Conservation (phyloP, 2,329 filamentous ascomycete species). For the Pestalotiopsis sp. region DNA sequence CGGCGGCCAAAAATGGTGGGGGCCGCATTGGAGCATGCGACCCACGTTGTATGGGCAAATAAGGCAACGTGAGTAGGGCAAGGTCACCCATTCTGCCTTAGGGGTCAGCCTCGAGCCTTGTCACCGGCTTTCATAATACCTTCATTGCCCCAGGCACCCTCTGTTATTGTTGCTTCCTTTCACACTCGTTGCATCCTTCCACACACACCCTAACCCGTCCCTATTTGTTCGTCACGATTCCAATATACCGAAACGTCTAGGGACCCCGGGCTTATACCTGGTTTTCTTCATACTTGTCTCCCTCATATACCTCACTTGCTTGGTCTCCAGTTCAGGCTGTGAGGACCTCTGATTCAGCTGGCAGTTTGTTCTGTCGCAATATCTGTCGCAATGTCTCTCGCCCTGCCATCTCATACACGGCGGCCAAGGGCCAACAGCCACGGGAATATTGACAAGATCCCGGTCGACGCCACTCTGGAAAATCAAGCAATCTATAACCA, state of each 20-base stretch:
- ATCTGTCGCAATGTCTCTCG: background rate
- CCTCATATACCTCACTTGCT: background rate
- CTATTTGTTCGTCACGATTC: background rate
- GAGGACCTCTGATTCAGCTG: background rate
- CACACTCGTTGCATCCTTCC: conserved; percentile 2
- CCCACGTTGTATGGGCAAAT: conserved; percentile 3
- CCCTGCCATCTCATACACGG: background rate
- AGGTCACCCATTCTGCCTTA: conserved; percentile 21
- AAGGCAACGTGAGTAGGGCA: conserved; percentile 6
- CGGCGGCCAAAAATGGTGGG: conserved; percentile 1
- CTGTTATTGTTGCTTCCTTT: background rate
- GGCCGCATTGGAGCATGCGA: conserved; percentile 1
- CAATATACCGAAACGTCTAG: background rate
- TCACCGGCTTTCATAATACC: background rate
- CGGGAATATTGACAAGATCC: conserved; percentile 14
- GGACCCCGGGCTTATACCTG: background rate
- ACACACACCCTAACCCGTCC: background rate
- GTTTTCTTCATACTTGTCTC: background rate
- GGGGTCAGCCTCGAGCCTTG: conserved; percentile 18
- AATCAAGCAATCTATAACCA: conserved; percentile 29
- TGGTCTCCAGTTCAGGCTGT: background rate
- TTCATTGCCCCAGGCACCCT: background rate
- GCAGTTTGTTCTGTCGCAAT: background rate
- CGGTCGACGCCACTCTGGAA: conserved; percentile 26
- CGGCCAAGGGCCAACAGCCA: conserved; percentile 11